These are phyloP conservation scores for Xylaria sp. DNA, from an alignment of 2,329 filamentous ascomycete genomes.

Conservation along the genomic window DNA sequence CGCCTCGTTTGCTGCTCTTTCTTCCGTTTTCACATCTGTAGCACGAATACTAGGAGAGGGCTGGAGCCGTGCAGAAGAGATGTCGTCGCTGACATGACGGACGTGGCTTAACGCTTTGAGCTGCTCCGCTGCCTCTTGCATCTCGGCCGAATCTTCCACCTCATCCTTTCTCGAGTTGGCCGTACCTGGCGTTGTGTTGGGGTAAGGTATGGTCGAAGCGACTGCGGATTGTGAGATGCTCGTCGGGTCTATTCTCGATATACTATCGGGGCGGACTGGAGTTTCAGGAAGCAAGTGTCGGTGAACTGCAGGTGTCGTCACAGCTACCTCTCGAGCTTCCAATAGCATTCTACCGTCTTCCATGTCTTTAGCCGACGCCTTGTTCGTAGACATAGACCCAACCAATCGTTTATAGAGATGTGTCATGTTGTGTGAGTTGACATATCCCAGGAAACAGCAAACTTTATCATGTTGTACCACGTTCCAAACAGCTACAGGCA, in stretches of 20 bases:
- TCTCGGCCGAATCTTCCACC: slow-evolving; percentile 72
- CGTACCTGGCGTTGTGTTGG: slow-evolving; percentile 44
- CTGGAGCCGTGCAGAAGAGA: slow-evolving; percentile 39
- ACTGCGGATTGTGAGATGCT: slow-evolving; percentile 43
- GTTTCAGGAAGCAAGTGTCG: slow-evolving; percentile 48
- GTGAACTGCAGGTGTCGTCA: slow-evolving; percentile 49
- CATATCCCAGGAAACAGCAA: slow-evolving; percentile 71
- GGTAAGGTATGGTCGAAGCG: slow-evolving; percentile 39
- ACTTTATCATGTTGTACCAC: slow-evolving; percentile 73
- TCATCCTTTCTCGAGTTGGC: slow-evolving; percentile 56
- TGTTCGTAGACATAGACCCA: slow-evolving; percentile 55
- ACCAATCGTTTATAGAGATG: slow-evolving; percentile 70
- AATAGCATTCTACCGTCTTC: slow-evolving; percentile 68
- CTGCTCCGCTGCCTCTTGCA: slow-evolving; percentile 75
- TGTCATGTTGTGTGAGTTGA: slow-evolving; percentile 74
- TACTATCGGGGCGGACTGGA: slow-evolving; percentile 44
- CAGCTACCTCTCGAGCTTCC: slow-evolving; percentile 61
- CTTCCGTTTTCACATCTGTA: slow-evolving; percentile 53
- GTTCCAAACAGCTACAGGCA: slow-evolving; percentile 71
- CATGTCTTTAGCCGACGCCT: slow-evolving; percentile 61
- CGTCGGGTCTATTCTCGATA: slow-evolving; percentile 42
- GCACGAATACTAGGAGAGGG: slow-evolving; percentile 41
- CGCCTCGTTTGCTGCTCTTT: slow-evolving; percentile 54
- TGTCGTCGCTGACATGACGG: slow-evolving; percentile 63
- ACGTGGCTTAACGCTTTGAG: slow-evolving; percentile 73